Percentiles rank a stretch among this genome's conserved stretches.
Evolutionary conservation across 1,284 basidiomycete species (phyloP).

Genomic region (Cryptococcus jaspeensis): DNA sequence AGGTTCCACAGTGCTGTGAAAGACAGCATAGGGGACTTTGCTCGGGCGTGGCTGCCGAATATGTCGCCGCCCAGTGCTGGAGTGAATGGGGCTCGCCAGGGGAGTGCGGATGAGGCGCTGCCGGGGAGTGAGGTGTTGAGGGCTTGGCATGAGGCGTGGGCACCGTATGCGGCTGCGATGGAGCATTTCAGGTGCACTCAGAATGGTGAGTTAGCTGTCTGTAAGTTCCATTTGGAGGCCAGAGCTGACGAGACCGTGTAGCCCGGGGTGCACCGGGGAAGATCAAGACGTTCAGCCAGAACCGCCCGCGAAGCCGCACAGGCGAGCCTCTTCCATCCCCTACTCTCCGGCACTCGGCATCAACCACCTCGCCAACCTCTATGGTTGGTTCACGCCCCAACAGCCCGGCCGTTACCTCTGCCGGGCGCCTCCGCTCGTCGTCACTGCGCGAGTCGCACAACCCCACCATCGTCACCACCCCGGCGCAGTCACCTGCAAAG

Average conservation of each 20-base stretch:
- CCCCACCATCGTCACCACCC: constrained; percentile 5
- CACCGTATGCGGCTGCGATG: constrained; percentile 34
- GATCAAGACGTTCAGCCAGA: constrained; percentile 25
- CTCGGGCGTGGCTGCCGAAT: constrained; percentile 20
- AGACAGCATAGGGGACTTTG: constrained; percentile 25
- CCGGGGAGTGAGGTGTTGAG: constrained; percentile 25
- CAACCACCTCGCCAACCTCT: constrained; percentile 7
- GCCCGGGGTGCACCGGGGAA: constrained; percentile 15
- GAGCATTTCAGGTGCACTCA: constrained; percentile 35
- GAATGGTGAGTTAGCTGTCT: constrained; percentile 26
- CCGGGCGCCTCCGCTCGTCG: constrained; percentile 9
- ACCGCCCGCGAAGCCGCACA: constrained; percentile 7
- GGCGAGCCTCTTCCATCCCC: constrained; percentile 13
- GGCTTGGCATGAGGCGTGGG: constrained; percentile 33
- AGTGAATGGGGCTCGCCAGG: background rate
- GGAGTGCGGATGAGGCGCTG: constrained; percentile 7
- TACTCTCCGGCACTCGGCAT: constrained; percentile 18
- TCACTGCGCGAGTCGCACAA: constrained; percentile 7
- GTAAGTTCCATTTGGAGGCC: background rate
- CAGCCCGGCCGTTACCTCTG: constrained; percentile 6
- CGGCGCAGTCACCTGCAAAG: constrained; percentile 1
- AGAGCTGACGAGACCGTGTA: constrained; percentile 4
- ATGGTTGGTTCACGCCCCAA: constrained; percentile 9
- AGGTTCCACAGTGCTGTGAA: constrained; percentile 31
- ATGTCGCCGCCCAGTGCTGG: constrained; percentile 3